A percentile compares a stretch with the other conserved stretches of the same genome.
These are phyloP conservation scores for Aspergillus versicolor DNA, from an alignment of 2,329 filamentous ascomycete species.

Conservation along the genomic window DNA sequence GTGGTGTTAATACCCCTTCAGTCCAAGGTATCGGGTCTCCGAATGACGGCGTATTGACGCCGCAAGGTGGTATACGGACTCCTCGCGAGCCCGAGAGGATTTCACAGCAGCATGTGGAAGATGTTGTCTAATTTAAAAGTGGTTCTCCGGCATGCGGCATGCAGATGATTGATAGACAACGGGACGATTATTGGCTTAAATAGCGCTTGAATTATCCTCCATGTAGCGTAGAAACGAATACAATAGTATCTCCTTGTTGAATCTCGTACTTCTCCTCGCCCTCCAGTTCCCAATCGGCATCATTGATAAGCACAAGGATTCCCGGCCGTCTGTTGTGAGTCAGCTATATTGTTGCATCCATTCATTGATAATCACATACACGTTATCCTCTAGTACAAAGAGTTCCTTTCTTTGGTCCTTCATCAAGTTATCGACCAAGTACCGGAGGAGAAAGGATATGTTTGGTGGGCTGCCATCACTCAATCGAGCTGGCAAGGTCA, in stretches of 20 bases:
- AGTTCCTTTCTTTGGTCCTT: conserved; percentile 81
- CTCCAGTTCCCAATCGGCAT: conserved; percentile 97
- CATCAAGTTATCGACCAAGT: conserved; percentile 82
- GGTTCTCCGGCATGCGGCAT: conserved; percentile 2
- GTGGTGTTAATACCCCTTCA: conserved; percentile 47
- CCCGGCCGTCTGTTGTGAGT: conserved; percentile 73
- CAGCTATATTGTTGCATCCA: conserved; percentile 7
- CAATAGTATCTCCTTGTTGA: conserved; percentile 76
- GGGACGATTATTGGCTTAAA: not conserved
- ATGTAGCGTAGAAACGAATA: conserved; percentile 96
- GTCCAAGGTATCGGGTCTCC: conserved; percentile 43
- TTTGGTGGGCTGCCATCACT: conserved; percentile 62
- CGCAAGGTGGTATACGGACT: conserved; percentile 42
- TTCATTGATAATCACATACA: conserved; percentile 62
- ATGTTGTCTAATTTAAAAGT: conserved; percentile 36
- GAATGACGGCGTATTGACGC: conserved; percentile 41
- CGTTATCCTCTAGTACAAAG: conserved; percentile 81
- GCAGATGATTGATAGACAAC: conserved; percentile 1
- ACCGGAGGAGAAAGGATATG: conserved; percentile 71
- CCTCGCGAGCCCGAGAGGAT: conserved; percentile 46
- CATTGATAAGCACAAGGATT: conserved; percentile 94
- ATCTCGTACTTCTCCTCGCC: conserved; percentile 89
- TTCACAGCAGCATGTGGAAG: conserved; percentile 46
- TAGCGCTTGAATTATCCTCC: conserved; percentile 62
- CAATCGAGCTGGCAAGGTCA: conserved; percentile 66